These are phyloP conservation scores for Wickerhamomyces sydowiorum DNA, from an alignment of 805 yeast species.

Conservation along the genomic window DNA sequence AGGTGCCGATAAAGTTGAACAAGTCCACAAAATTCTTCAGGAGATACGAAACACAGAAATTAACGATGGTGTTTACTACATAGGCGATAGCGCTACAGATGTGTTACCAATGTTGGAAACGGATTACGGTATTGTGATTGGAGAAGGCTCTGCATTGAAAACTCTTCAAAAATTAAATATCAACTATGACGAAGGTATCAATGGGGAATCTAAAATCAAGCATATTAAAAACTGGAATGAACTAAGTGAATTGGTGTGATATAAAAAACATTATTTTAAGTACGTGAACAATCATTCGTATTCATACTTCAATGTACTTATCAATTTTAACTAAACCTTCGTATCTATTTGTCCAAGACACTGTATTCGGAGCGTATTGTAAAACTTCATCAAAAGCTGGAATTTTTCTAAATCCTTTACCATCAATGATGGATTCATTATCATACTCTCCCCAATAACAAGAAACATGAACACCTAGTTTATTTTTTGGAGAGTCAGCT, in stretches of 20 bases:
- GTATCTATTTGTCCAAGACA: slow-evolving; percentile 57
- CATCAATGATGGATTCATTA: slow-evolving; percentile 32
- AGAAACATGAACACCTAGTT: slow-evolving; percentile 50
- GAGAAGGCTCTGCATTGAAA: slow-evolving; percentile 29
- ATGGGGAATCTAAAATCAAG: slow-evolving; percentile 11
- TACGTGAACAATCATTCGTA: not conserved
- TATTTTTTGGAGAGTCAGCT: slow-evolving; percentile 23
- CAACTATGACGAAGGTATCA: slow-evolving; percentile 10
- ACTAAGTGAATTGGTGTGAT: slow-evolving; percentile 8
- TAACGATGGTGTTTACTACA: slow-evolving; percentile 31
- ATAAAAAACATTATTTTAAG: not conserved
- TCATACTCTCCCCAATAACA: slow-evolving; percentile 82
- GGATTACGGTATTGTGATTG: slow-evolving; percentile 41
- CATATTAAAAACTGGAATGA: slow-evolving; percentile 19
- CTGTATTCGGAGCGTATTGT: slow-evolving; percentile 59
- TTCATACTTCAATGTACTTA: slow-evolving; percentile 38
- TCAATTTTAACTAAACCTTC: slow-evolving; percentile 65
- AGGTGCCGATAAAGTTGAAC: slow-evolving; percentile 44
- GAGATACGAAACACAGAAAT: slow-evolving; percentile 12
- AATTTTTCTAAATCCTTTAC: slow-evolving; percentile 34
- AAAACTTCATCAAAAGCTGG: slow-evolving; percentile 72
- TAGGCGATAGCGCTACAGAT: slow-evolving; percentile 65
- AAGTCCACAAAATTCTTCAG: slow-evolving; percentile 15
- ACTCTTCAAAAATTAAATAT: slow-evolving; percentile 21
- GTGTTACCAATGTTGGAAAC: slow-evolving; percentile 42